Evolutionary conservation across 2,329 filamentous ascomycete genomes (phyloP).

Genomic region (Verticillium albo-atrum): DNA sequence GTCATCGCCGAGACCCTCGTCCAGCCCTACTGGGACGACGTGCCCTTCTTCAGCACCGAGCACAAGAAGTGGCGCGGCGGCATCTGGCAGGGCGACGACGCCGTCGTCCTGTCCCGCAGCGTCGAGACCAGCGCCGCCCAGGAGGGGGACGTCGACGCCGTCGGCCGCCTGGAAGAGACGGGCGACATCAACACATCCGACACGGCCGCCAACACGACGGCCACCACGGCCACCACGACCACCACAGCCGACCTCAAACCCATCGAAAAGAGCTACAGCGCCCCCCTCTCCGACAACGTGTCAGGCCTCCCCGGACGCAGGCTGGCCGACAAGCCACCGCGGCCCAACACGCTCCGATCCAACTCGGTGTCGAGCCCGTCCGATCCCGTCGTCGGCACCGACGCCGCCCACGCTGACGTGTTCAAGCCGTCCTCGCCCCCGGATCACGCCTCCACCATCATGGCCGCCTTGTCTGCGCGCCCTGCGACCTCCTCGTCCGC

Average conservation of each 20-base stretch:
- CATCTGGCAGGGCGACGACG: slow-evolving; percentile 62
- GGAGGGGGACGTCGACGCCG: slow-evolving; percentile 42
- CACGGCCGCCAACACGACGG: too few relatives aligned
- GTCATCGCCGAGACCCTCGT: slow-evolving; percentile 91
- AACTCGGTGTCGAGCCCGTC: slow-evolving; percentile 59
- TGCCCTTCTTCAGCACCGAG: slow-evolving; percentile 81
- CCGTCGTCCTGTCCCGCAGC: slow-evolving; percentile 31
- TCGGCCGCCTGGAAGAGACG: slow-evolving; percentile 37
- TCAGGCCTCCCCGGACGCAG: slow-evolving; percentile 48
- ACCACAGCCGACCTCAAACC: slow-evolving; percentile 36
- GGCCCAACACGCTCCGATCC: slow-evolving; percentile 35
- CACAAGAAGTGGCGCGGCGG: slow-evolving; percentile 79
- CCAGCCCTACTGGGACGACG: slow-evolving; percentile 91
- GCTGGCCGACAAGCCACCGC: slow-evolving; percentile 30
- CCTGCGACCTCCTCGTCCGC: slow-evolving; percentile 52
- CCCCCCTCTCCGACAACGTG: slow-evolving; percentile 37
- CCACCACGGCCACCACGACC: too few relatives aligned
- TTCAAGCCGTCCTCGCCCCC: slow-evolving; percentile 53
- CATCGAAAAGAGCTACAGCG: slow-evolving; percentile 52
- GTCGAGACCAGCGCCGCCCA: slow-evolving; percentile 34
- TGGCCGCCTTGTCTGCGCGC: slow-evolving; percentile 63
- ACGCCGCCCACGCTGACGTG: slow-evolving; percentile 62
- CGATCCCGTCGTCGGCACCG: slow-evolving; percentile 62
- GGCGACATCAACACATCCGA: slow-evolving; percentile 31
- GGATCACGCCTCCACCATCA: slow-evolving; percentile 57